Percentiles rank a stretch among this genome's conserved stretches.
These are phyloP conservation scores for Ustilago cynodontis DNA, from an alignment of 1,284 basidiomycete genomes.

Conservation along the genomic window DNA sequence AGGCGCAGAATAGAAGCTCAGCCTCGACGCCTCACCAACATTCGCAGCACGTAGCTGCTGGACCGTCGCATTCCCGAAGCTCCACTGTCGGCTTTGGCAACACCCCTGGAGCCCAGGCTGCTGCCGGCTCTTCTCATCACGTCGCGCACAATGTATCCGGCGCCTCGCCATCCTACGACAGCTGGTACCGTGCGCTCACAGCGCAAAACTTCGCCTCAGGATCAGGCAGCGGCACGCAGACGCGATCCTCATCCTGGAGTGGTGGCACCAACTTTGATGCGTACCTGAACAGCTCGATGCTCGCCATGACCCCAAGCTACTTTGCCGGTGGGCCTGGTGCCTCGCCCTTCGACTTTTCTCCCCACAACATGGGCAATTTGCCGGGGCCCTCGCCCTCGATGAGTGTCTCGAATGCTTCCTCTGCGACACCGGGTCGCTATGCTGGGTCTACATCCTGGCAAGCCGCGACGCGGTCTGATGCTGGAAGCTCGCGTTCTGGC, in stretches of 20 bases:
- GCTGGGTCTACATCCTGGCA: constrained; percentile 39
- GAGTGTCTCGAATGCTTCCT: constrained; percentile 29
- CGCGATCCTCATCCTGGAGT: constrained; percentile 38
- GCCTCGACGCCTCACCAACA: neutral
- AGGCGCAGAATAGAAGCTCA: constrained; percentile 7
- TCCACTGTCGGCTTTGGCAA: constrained; percentile 18
- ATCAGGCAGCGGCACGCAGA: constrained; percentile 19
- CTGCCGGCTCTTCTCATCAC: constrained; percentile 15
- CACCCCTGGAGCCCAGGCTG: constrained; percentile 6
- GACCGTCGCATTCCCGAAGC: constrained; percentile 21
- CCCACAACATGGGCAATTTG: constrained; percentile 21
- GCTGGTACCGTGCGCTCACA: constrained; percentile 36
- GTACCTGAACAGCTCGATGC: constrained; percentile 41
- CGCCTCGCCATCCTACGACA: constrained; percentile 27
- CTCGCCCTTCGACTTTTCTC: constrained; percentile 40
- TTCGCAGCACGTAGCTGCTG: neutral
- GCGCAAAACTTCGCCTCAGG: constrained; percentile 25
- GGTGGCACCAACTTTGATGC: constrained; percentile 43
- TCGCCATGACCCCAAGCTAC: constrained; percentile 36
- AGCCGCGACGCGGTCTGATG: constrained; percentile 19
- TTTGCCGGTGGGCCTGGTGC: constrained; percentile 28
- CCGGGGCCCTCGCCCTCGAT: constrained; percentile 28
- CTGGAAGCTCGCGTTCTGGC: constrained; percentile 21
- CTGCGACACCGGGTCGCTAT: constrained; percentile 36
- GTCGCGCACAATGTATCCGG: constrained; percentile 4